These are phyloP conservation scores for Akebia trifoliata DNA, from an alignment of 164 flowering plant species.

Conservation along the genomic window DNA sequence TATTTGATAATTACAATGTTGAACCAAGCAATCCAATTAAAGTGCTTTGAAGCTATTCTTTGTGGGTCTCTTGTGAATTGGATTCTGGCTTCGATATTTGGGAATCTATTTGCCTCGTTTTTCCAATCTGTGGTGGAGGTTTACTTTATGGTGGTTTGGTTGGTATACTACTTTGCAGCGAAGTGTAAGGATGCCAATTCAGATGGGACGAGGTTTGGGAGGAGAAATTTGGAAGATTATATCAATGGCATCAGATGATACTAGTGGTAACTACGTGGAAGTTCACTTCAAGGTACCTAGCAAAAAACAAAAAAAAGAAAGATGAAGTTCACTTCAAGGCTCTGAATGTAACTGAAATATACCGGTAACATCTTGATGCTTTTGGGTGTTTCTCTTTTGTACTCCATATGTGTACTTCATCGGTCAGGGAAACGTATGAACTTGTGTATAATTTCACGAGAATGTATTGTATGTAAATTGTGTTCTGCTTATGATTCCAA, in stretches of 20 bases:
- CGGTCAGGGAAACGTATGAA: slow-evolving; percentile 11
- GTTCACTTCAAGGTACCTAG: neutral
- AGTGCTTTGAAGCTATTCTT: slow-evolving; percentile 59
- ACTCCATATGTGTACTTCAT: slow-evolving; percentile 36
- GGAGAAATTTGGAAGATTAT: slow-evolving; percentile 67
- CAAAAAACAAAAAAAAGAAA: neutral
- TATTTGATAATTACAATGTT: slow-evolving; percentile 62
- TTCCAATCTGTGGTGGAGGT: slow-evolving; percentile 74
- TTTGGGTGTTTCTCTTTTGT: slow-evolving; percentile 22
- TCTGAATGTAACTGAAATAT: slow-evolving; percentile 25
- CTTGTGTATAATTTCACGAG: slow-evolving; percentile 18
- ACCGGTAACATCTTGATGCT: slow-evolving; percentile 33
- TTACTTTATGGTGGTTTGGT: slow-evolving; percentile 90
- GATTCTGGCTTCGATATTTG: slow-evolving; percentile 39
- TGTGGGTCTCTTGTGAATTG: slow-evolving; percentile 61
- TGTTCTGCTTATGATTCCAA: slow-evolving; percentile 9
- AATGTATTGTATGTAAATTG: slow-evolving; percentile 15
- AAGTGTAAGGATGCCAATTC: slow-evolving; percentile 58
- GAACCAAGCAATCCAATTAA: slow-evolving; percentile 62
- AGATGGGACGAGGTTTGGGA: slow-evolving; percentile 64
- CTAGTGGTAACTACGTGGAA: neutral
- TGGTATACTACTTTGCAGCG: slow-evolving; percentile 69
- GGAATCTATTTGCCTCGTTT: slow-evolving; percentile 41
- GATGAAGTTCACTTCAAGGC: slow-evolving; percentile 9
- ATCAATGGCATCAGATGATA: slow-evolving; percentile 59